Conservation (phyloP, 495 filamentous ascomycete species). For the Annulohypoxylon moriforme region DNA sequence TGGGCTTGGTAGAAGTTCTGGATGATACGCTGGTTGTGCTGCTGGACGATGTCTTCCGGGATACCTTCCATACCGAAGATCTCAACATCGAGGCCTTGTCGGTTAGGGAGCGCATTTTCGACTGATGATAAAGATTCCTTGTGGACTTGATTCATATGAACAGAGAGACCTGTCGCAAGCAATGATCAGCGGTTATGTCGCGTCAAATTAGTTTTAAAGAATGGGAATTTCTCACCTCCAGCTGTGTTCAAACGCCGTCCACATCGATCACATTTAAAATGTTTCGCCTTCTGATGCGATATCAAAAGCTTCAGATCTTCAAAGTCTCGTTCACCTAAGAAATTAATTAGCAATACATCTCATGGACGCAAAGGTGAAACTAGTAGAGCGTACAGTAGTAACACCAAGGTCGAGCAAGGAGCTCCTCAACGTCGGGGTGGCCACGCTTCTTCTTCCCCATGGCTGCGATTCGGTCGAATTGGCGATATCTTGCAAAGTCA, state of each 20-base stretch:
- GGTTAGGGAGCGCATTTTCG: slow-evolving; percentile 89
- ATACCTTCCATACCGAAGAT: slow-evolving; percentile 99
- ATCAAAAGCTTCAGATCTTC: slow-evolving; percentile 96
- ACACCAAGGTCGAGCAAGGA: slow-evolving; percentile 91
- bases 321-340: slow-evolving; percentile 85
- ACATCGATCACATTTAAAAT: slow-evolving; percentile 96
- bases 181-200: slow-evolving; percentile 35
- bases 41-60: slow-evolving; percentile 81
- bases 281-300: slow-evolving; percentile 96
- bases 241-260: slow-evolving; percentile 90
- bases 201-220: neutral
- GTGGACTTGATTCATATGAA: slow-evolving; percentile 98
- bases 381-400: slow-evolving; percentile 80
- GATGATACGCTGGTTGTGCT: slow-evolving; percentile 86
- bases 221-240: slow-evolving; percentile 72
- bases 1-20: slow-evolving; percentile 85
- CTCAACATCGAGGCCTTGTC: slow-evolving; percentile 85
- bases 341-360: slow-evolving; percentile 41
- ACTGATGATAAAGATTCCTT: slow-evolving; percentile 88
- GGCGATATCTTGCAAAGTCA: neutral
- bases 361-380: neutral
- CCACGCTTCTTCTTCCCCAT: slow-evolving; percentile 91
- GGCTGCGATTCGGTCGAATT: slow-evolving; percentile 23
- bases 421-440: slow-evolving; percentile 86
- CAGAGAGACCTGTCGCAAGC: slow-evolving; percentile 77